Base-by-base conservation (phyloP, 1,284 basidiomycete genomes). In the Sporisorium reilianum region DNA sequence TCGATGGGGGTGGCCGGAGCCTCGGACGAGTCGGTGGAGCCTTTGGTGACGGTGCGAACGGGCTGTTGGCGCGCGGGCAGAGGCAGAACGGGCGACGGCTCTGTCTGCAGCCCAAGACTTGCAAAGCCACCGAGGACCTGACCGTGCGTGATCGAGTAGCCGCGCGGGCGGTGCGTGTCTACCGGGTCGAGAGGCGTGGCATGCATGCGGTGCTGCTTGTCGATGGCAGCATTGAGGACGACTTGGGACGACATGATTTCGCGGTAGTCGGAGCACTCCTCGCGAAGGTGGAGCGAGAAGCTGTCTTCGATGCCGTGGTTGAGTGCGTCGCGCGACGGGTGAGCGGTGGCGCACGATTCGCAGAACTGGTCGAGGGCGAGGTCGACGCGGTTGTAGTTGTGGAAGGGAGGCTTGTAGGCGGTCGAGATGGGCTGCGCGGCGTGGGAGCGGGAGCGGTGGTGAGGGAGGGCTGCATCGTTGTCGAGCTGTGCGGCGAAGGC, bases 251-350 rank as follows among this genome's bases (percentile, higher is more conserved):
- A 51, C 53, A 77, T 56, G 50, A 81, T 81, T 50, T 80, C 75
- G 60, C 73, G 61, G 28, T 73, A 71, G 45, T 79, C 79, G 44
- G 62, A 61, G 49, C 80, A 81, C 48, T 80, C 66, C 9, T 61
- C 66, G 2, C 80, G 71, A 28, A 81, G 70, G 53, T 81, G 80
- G 4, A 67, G 64, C 7, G 70, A 70, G 45, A 81, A 81, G 59
- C 67, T 79, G 49, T 81, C 80, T 44, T 77, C 75, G 52, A 59
- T 23, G 12, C 46, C 44, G n/a, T n/a, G n/a, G 41, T 52, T 45
- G 51, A 60, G 28, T 6, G 57, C n/a, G 10, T 48, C 14, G 30
- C 56, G 52, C 16, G 52, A 9, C 7, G 32, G 38, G 25, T 16
- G 41, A 10, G 36, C 25, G 36, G 36, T 28, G 3, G 54, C 44